Evolutionary conservation across 176 grass and related monocot species (phyloP), one percentile per base, ranked within the genome.

Genomic region (Musa beccarii): DNA sequence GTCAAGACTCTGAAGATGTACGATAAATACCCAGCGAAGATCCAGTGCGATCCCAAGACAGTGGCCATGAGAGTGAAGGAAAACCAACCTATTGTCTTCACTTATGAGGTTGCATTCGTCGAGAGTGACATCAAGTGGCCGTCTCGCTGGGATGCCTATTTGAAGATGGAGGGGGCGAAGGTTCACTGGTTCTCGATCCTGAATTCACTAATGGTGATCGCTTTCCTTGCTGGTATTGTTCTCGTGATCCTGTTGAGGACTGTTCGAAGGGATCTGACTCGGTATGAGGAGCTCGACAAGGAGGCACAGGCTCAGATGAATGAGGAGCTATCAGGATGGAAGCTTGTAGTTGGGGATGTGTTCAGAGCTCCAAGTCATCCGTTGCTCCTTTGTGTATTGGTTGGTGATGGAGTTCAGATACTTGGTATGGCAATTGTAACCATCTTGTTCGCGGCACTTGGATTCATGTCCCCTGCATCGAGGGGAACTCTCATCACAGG

Each of bases 81-180:
- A 23, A 86, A 86, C 53, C 69, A 82, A 24, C 84, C 80, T 2
- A 52, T 86, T 22, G 75, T 75, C 2, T 86, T 78, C 80, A 86
- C 84, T 12, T 86, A 86, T 3, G 84, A 86, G 76, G 84, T 86
- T n/a, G 67, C 75, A 0, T 86, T 86, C 25, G 71, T 86, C 22
- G 84, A 86, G 74, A 86, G 84, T 15, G 80, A 79, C 17, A 82
- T 86, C 68, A 78, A 82, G n/a, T 86, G 84, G 84, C 84, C 84
- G 0, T 86, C 84, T 51, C 75, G 84, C 8, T 86, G 84, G 84
- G 84, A 86, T 63, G 84, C 84, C 11, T 86, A 86, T 52, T 52
- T 86, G 51, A 86, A 86, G 77, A 86, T 86, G 84, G 84, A 86
- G 72, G 84, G 84, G 16, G 84, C 84, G 9, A 86, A 86, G 79